These are phyloP conservation scores for Moesziomyces antarcticus DNA, from an alignment of 1,284 basidiomycete genomes.

Conservation along the genomic window DNA sequence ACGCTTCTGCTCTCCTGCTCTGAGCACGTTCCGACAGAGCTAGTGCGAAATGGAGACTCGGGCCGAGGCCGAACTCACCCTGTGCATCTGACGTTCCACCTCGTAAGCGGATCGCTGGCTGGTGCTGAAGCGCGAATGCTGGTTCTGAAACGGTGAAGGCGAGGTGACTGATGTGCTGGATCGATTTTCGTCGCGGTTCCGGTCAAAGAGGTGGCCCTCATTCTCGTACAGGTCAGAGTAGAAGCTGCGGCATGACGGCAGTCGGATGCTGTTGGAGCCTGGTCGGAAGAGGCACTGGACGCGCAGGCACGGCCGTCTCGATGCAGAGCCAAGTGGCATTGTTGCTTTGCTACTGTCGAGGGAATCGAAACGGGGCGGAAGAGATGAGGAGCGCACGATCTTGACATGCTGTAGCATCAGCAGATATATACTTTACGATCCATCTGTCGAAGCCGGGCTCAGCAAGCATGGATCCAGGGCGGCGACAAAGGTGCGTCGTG, in stretches of 20 bases:
- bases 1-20: background rate
- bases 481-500: background rate
- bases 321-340: conserved; percentile 3
- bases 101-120: conserved; percentile 29
- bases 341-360: background rate
- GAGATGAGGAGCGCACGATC: background rate
- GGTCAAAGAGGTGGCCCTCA: conserved; percentile 39
- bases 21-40: background rate
- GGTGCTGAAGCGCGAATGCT: conserved; percentile 24
- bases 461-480: background rate
- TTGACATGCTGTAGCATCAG: background rate
- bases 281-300: conserved; percentile 2
- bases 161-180: conserved; percentile 9
- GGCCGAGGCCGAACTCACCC: conserved; percentile 18
- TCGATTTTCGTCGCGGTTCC: conserved; percentile 21
- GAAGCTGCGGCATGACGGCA: conserved; percentile 15
- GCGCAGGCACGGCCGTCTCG: conserved; percentile 11
- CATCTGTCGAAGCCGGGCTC: too few species aligned
- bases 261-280: conserved; percentile 10
- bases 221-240: conserved; percentile 46
- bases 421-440: background rate
- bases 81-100: conserved; percentile 37
- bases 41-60: background rate
- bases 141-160: conserved; percentile 12
- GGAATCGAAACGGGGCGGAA: background rate